phyloP scores from a whole-genome alignment of 371 early-diverging fungal species.

The Mucor mucedo region DNA sequence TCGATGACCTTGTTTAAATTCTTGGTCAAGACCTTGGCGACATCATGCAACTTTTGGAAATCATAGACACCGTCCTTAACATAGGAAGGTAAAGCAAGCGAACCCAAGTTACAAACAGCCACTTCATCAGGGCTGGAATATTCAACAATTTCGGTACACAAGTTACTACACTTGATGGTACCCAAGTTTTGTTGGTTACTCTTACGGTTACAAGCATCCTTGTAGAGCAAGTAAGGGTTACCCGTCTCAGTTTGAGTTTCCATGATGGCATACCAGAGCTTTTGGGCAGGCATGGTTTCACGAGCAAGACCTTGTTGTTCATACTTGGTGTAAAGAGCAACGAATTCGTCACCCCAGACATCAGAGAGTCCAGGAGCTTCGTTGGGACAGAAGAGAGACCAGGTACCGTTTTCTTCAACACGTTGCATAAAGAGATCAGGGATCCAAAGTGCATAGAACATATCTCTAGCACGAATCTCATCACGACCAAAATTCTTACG shows the following conservation, averaged over 20 bases:
- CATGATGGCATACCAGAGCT: slow-evolving; percentile 98
- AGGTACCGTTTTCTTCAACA: slow-evolving; percentile 93
- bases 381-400: slow-evolving; percentile 98
- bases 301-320: slow-evolving; percentile 85
- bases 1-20: slow-evolving; percentile 99
- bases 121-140: slow-evolving; percentile 97
- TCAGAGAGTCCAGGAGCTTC: slow-evolving; percentile 95
- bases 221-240: slow-evolving; percentile 99
- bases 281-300: slow-evolving; percentile 94
- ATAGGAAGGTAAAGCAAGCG: slow-evolving; percentile 94
- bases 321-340: slow-evolving; percentile 85
- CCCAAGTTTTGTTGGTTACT: slow-evolving; percentile 98
- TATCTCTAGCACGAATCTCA: slow-evolving; percentile 95
- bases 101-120: slow-evolving; percentile 99
- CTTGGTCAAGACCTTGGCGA: slow-evolving; percentile 80
- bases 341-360: slow-evolving; percentile 97
- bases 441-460: slow-evolving; percentile 98
- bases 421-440: slow-evolving; percentile 99
- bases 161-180: slow-evolving; percentile 89
- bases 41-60: slow-evolving; percentile 75
- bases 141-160: slow-evolving; percentile 95
- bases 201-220: slow-evolving; percentile 93
- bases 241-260: slow-evolving; percentile 99
- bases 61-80: slow-evolving; percentile 75
- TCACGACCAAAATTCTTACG: slow-evolving; percentile 99